Percentiles rank a stretch among this genome's conserved stretches.
Conservation (phyloP, 345 rosid genomes). For the Boechera divaricarpa region DNA sequence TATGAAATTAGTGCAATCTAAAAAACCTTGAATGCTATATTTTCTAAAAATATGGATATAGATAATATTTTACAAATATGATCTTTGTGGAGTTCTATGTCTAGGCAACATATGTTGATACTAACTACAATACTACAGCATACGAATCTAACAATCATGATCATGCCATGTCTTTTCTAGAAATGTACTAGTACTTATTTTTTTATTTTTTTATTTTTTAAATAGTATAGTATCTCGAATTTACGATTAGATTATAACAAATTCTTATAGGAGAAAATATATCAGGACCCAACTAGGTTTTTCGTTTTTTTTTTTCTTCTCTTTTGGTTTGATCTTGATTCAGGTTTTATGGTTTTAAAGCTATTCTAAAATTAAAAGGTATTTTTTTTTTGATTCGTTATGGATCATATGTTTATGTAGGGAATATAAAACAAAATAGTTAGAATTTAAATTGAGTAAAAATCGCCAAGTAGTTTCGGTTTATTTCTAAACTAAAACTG, state of each 20-base stretch:
- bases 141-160: constrained; percentile 41
- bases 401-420: neutral
- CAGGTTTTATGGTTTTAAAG: neutral
- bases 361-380: neutral
- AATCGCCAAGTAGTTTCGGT: neutral
- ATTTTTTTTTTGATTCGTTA: neutral
- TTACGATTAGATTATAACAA: neutral
- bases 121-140: constrained; percentile 13
- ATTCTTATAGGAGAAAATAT: neutral
- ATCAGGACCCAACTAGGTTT: neutral
- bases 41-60: neutral
- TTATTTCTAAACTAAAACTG: neutral
- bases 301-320: neutral
- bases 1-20: neutral
- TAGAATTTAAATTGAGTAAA: neutral
- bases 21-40: neutral
- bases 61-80: neutral
- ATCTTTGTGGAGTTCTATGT: constrained; percentile 38
- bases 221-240: constrained; percentile 21
- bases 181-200: constrained; percentile 2
- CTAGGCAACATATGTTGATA: constrained; percentile 31
- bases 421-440: neutral
- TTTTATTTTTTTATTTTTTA: neutral
- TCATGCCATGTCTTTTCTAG: constrained; percentile 38
- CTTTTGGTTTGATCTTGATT: neutral